Evolutionary conservation across 2,329 filamentous ascomycete genomes (phyloP).

Genomic region (Fusarium sp.): DNA sequence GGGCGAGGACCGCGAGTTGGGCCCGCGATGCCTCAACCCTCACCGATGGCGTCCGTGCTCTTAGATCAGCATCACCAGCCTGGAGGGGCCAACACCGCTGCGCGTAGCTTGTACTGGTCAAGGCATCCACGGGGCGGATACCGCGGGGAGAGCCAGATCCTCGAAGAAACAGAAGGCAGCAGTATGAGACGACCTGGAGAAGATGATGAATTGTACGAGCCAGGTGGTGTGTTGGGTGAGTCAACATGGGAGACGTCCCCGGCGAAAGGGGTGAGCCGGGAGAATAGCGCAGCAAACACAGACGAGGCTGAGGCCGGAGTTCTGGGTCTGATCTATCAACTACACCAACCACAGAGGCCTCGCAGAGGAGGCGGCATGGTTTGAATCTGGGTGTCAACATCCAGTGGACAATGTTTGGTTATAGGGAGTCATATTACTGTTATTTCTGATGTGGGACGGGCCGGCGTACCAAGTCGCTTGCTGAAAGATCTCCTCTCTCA

Average conservation of each 20-base stretch:
- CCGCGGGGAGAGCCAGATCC: slow-evolving; percentile 63
- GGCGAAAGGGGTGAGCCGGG: slow-evolving; percentile 61
- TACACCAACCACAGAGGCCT: slow-evolving; percentile 68
- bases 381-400: slow-evolving; percentile 21
- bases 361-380: slow-evolving; percentile 58
- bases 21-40: slow-evolving; percentile 62
- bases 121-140: slow-evolving; percentile 60
- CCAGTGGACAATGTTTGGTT: background rate
- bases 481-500: background rate
- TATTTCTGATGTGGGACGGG: background rate
- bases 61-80: slow-evolving; percentile 83
- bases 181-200: slow-evolving; percentile 60
- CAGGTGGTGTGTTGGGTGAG: slow-evolving; percentile 64
- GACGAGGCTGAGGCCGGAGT: slow-evolving; percentile 66
- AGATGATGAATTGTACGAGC: slow-evolving; percentile 65
- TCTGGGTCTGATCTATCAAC: slow-evolving; percentile 68
- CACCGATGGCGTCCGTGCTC: slow-evolving; percentile 78
- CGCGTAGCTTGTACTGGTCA: slow-evolving; percentile 60
- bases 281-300: slow-evolving; percentile 61
- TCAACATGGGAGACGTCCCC: slow-evolving; percentile 71
- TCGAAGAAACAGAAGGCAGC: slow-evolving; percentile 65
- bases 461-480: slow-evolving; percentile 15
- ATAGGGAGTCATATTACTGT: background rate
- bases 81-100: slow-evolving; percentile 58
- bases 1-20: slow-evolving; percentile 48